Conservation (phyloP, 2,329 filamentous ascomycete genomes). For the Aspergillus fischeri region DNA sequence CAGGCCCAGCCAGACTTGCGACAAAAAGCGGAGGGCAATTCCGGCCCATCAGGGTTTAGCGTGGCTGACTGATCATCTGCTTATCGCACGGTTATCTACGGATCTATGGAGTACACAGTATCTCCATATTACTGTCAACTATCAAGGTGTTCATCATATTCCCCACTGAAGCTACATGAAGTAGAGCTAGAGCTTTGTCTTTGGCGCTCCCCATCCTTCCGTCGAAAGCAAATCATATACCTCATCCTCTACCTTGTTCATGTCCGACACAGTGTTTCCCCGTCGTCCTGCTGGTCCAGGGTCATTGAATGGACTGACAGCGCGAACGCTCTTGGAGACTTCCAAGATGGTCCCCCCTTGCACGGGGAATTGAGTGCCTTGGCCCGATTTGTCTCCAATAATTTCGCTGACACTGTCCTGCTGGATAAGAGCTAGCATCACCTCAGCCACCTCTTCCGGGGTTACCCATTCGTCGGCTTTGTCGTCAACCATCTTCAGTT, state of each 20-base stretch:
- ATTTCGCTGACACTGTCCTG: slow-evolving; percentile 41
- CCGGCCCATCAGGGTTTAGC: not conserved
- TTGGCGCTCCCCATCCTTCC: slow-evolving; percentile 47
- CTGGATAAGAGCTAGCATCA: slow-evolving; percentile 55
- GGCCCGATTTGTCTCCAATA: slow-evolving; percentile 30
- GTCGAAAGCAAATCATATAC: slow-evolving; percentile 47
- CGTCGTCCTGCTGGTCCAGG: slow-evolving; percentile 46
- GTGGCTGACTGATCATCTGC: not conserved
- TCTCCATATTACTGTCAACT: not conserved
- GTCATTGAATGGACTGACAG: slow-evolving; percentile 50
- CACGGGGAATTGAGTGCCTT: slow-evolving; percentile 31
- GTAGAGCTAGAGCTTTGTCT: slow-evolving; percentile 12
- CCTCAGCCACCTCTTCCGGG: slow-evolving; percentile 57
- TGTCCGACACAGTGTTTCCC: slow-evolving; percentile 47
- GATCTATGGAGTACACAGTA: not conserved
- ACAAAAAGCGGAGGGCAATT: not conserved
- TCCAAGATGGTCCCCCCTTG: slow-evolving; percentile 53
- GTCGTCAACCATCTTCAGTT: slow-evolving; percentile 49
- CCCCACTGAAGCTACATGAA: slow-evolving; percentile 2
- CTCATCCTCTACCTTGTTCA: slow-evolving; percentile 42
- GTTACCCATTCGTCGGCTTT: slow-evolving; percentile 54
- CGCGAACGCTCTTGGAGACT: slow-evolving; percentile 51
- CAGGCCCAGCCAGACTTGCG: not conserved
- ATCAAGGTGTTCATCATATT: not conserved
- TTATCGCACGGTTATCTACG: not conserved